Conservation (phyloP, 2,329 filamentous ascomycete species). For the Verticillium klebahnii region DNA sequence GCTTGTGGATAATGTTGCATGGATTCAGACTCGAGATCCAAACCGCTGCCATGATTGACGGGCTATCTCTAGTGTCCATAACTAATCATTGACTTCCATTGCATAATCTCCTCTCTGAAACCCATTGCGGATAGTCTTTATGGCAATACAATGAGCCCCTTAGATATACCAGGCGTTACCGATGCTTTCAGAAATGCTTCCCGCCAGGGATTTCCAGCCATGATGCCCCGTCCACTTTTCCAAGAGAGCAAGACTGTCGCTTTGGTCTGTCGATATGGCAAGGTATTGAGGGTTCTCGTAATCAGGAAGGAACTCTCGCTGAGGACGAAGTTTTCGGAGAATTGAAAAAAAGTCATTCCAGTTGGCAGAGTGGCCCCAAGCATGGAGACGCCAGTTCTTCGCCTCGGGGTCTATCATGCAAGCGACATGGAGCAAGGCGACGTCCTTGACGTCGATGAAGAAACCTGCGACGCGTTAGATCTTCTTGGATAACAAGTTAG, state of each 20-base stretch:
- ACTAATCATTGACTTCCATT: too few relatives aligned
- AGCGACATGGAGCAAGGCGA: conserved; percentile 22
- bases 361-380: conserved; percentile 18
- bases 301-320: conserved; percentile 13
- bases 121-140: too few relatives aligned
- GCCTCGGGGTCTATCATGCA: conserved; percentile 20
- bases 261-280: neutral
- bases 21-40: too few relatives aligned
- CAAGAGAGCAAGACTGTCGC: neutral
- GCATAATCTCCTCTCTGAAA: too few relatives aligned
- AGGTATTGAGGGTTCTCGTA: neutral
- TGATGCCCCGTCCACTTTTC: neutral
- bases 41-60: too few relatives aligned
- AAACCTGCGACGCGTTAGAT: conserved; percentile 5
- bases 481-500: too few relatives aligned
- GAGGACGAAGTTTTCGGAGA: conserved; percentile 16
- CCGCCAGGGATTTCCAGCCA: neutral
- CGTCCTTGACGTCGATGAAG: conserved; percentile 21
- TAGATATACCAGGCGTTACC: too few relatives aligned
- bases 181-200: too few relatives aligned
- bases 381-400: conserved; percentile 18
- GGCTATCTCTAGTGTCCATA: too few relatives aligned
- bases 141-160: too few relatives aligned
- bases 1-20: too few relatives aligned
- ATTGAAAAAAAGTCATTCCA: conserved; percentile 17